These are phyloP conservation scores for Talaromyces islandicus DNA, from an alignment of 2,329 filamentous ascomycete genomes.

Conservation along the genomic window DNA sequence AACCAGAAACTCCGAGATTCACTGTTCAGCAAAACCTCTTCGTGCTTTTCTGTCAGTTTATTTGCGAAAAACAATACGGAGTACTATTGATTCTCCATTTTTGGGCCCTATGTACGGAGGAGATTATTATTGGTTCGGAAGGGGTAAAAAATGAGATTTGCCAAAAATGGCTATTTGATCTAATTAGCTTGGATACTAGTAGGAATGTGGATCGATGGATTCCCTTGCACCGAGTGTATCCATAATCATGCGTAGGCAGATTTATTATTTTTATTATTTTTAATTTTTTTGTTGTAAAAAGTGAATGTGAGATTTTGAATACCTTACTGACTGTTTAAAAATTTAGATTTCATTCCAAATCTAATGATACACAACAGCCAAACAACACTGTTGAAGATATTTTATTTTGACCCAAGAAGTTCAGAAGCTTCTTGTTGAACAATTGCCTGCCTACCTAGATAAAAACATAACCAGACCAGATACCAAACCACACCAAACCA, in stretches of 20 bases:
- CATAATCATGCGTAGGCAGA: background rate
- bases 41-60: background rate
- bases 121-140: background rate
- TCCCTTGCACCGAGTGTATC: background rate
- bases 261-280: background rate
- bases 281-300: too few species aligned
- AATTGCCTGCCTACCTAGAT: background rate
- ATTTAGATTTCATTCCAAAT: too few species aligned
- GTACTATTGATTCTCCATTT: background rate
- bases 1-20: background rate
- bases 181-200: background rate
- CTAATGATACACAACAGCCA: background rate
- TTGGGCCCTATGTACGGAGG: background rate
- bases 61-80: background rate
- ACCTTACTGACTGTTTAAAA: background rate
- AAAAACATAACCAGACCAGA: background rate
- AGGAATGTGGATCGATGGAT: background rate
- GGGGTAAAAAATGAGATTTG: background rate
- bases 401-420: slow-evolving; percentile 8
- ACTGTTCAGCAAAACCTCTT: background rate
- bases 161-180: background rate
- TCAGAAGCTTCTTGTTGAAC: slow-evolving; percentile 12
- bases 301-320: too few species aligned
- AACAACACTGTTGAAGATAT: background rate
- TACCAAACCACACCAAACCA: background rate